Percentiles rank a stretch among this genome's conserved stretches.
Evolutionary conservation across 1,139 yeast genomes (phyloP).

Genomic region (Candida frijolesensis): DNA sequence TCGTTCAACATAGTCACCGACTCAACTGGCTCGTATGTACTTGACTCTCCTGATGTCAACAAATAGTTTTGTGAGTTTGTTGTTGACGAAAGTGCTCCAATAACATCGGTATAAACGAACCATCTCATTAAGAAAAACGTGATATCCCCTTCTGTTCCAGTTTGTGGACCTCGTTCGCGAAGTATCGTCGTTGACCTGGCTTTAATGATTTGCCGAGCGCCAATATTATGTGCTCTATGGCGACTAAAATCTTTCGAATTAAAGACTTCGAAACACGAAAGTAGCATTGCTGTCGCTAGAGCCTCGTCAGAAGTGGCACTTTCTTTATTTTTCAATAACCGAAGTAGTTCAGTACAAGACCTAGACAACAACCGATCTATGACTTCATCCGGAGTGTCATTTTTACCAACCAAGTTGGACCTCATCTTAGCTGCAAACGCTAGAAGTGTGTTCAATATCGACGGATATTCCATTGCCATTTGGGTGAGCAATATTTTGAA

Average conservation of each 20-base stretch:
- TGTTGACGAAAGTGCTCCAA: conserved; percentile 58
- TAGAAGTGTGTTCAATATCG: conserved; percentile 59
- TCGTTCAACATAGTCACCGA: conserved; percentile 19
- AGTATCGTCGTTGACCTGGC: conserved; percentile 35
- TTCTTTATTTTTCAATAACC: conserved; percentile 49
- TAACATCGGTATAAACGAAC: conserved; percentile 71
- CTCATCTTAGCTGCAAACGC: conserved; percentile 69
- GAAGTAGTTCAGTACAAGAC: conserved; percentile 58
- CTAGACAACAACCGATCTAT: conserved; percentile 55
- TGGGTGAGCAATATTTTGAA: conserved; percentile 66
- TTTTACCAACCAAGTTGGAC: conserved; percentile 31
- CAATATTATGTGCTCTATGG: conserved; percentile 68
- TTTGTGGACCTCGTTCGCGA: conserved; percentile 9
- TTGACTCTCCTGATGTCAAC: conserved; percentile 14
- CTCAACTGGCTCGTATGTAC: conserved; percentile 21
- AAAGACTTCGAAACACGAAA: conserved; percentile 66
- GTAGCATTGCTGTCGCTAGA: conserved; percentile 60
- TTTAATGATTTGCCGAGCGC: conserved; percentile 67
- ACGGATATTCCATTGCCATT: conserved; percentile 65
- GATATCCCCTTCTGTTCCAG: conserved; percentile 41
- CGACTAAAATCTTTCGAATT: conserved; percentile 48
- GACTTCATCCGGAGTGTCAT: conserved; percentile 44
- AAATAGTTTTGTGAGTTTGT: conserved; percentile 31
- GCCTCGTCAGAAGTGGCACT: conserved; percentile 68
- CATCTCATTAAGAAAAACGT: conserved; percentile 67